Base-by-base conservation (phyloP, 108 stramenopile genomes). In the Skeletonema costatum region DNA sequence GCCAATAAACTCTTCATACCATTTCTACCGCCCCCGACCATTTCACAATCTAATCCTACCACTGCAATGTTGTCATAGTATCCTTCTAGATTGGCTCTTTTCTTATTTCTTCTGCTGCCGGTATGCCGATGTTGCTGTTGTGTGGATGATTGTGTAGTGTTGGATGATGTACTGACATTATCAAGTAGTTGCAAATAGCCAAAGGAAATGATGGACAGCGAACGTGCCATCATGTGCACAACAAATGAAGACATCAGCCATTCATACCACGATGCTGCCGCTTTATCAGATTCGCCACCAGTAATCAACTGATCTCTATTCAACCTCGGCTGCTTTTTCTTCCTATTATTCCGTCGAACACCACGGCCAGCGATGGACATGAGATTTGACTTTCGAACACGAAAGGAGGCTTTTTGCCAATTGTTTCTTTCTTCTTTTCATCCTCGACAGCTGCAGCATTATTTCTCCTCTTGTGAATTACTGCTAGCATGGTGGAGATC, bases 31-130 rank as follows among this genome's bases (percentile, higher is more conserved):
- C 77, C 84, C 13, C 84, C 80, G 4, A 85, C 84, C 84, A 85
- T 85, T 74, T 85, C 84, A 39, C 84, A 85, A 60, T 85, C 84
- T 30, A 85, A 71, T 16, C 84, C 84, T 42, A 85, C 68, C 7
- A 85, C 76, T 14, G 36, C 38, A 30, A 70, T 68, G 25, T 80
- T 64, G 44, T 68, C 66, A 48, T 73, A 82, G 48, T 82, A 82
- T 51, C 21, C 53, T 56, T 56, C 21, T 56, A 25, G 53, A 56
- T 9, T 7, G 25, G 53, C 0, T 25, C 9, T 0, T 2, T 56
- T 25, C 9, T 56, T 53, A n/a, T 53, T 19, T 21, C 16, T 56
- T 7, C 53, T 56, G 25, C 53, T 21, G 3, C n/a, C 29, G 21
- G 2, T 29, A 2, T 14, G 2, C 2, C 14, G 51, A 6, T 53